Evolutionary conservation across 192 early-diverging fungal genomes (phyloP), one percentile per base, ranked within the genome.

Genomic region (Coemansia sp.): DNA sequence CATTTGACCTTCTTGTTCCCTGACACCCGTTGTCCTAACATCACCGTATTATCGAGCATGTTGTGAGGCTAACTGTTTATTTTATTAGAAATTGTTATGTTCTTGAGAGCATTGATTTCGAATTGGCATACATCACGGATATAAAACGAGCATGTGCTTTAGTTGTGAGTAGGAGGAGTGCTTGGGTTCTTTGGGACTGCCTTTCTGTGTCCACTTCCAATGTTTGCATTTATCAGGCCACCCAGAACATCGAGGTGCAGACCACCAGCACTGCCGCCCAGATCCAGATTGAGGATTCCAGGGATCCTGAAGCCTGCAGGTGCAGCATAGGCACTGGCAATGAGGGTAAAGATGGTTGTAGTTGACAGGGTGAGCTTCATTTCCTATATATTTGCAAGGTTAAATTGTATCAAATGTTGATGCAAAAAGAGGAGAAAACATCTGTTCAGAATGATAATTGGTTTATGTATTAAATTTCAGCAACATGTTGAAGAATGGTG

Each of bases 161-260:
- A 52, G 49, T 25, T 52, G 49, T 22, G 22, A 7, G 49, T 25
- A 15, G 6, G 14, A 0, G 55, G 33, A 17, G 55, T 1, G 29
- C 29, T 29, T 29, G 29, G 33, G 34, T n/a, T 57, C 34, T 36
- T 57, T 10, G 55, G 55, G 9, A 9, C 34, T n/a, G 29, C 19
- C 19, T 57, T 57, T 33, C 19, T 57, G 29, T 36, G 19, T 15
- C 55, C 55, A 57, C 33, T 32, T 32, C 64, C 68, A 53, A 74
- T 70, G 34, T 74, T 73, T 13, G 29, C 29, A 34, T 66, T 53
- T 49, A 79, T 63, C 29, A 79, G 62, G 15, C 76, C 76, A 17
- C 71, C 68, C 3, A 79, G 65, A 36, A 79, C 65, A 61, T 67
- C 64, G 20, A 79, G 61, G 23, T 61, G 62, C 34, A 79, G 57